phyloP scores from a whole-genome alignment of 2,329 filamentous ascomycete genomes.

The Coniella vitis region DNA sequence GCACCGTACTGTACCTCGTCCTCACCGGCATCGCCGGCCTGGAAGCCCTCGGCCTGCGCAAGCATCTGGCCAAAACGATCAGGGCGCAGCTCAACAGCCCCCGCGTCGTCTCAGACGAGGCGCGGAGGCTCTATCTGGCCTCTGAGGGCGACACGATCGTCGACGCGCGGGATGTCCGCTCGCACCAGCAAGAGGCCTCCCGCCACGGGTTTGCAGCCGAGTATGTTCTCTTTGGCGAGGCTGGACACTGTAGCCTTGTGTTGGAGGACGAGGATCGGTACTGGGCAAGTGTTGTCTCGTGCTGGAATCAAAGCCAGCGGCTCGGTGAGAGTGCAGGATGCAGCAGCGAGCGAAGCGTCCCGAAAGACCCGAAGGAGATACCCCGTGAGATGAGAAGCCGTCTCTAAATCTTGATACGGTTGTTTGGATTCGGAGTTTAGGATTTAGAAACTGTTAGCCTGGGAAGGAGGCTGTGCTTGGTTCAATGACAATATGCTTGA shows the following conservation, averaged over 20 bases:
- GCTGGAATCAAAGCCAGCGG: not conserved
- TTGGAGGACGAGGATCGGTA: constrained; percentile 8
- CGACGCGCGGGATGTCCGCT: not conserved
- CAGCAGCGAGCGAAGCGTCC: not conserved
- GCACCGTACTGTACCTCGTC: constrained; percentile 3
- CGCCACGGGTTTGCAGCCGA: constrained; percentile 3
- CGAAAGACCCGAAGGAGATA: no score
- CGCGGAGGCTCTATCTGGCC: constrained; percentile 11
- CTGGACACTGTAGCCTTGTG: constrained; percentile 10
- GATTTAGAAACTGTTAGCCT: not conserved
- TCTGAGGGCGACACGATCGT: constrained; percentile 9
- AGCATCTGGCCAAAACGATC: constrained; percentile 2
- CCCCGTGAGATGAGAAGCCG: not conserved
- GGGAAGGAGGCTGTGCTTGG: no score
- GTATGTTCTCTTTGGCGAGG: constrained; percentile 1
- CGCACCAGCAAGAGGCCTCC: constrained; percentile 4
- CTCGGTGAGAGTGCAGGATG: not conserved
- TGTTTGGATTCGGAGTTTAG: not conserved
- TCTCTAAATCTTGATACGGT: not conserved
- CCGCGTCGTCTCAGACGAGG: constrained; percentile 1
- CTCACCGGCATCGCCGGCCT: constrained; percentile 1
- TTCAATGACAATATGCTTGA: no score
- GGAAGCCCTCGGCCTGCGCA: constrained; percentile 6
- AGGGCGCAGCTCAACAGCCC: constrained; percentile 6
- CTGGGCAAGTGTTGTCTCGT: constrained; percentile 5